Evolutionary conservation across 2,329 filamentous ascomycete genomes (phyloP).

Genomic region (Pleoardoris graminearum): DNA sequence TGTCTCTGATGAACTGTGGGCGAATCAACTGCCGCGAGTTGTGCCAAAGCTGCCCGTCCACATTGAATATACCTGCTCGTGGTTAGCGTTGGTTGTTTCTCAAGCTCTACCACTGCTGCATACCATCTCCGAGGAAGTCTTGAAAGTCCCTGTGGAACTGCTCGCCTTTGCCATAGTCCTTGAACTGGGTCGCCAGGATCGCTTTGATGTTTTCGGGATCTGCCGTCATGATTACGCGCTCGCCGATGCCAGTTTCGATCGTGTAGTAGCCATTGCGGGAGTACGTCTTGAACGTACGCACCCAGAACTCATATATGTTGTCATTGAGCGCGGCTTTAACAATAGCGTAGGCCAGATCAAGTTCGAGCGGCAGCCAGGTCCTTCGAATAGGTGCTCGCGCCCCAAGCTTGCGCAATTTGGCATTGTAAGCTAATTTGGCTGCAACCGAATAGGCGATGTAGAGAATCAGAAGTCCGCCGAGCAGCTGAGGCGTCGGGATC

Average conservation of each 20-base stretch:
- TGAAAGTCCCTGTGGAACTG: conserved; percentile 75
- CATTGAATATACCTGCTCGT: conserved; percentile 61
- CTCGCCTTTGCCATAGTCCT: conserved; percentile 80
- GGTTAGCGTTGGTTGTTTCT: conserved; percentile 6
- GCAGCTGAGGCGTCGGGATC: conserved; percentile 26
- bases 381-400: conserved; percentile 48
- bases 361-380: conserved; percentile 53
- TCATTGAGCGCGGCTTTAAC: conserved; percentile 58
- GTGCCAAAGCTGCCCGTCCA: conserved; percentile 80
- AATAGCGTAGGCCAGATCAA: conserved; percentile 67
- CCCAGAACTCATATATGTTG: conserved; percentile 66
- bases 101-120: conserved; percentile 8
- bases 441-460: conserved; percentile 24
- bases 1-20: conserved; percentile 84
- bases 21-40: conserved; percentile 78
- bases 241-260: conserved; percentile 60
- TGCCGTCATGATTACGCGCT: conserved; percentile 72
- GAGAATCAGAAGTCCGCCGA: conserved; percentile 25
- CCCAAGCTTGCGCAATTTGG: conserved; percentile 49
- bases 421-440: conserved; percentile 33
- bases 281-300: conserved; percentile 52
- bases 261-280: conserved; percentile 56
- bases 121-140: conserved; percentile 71
- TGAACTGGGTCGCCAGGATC: conserved; percentile 83
- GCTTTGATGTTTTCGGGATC: conserved; percentile 93